Evolutionary conservation across 352 stramenopile genomes (phyloP).

Genomic region (Phytophthora ohioensis): DNA sequence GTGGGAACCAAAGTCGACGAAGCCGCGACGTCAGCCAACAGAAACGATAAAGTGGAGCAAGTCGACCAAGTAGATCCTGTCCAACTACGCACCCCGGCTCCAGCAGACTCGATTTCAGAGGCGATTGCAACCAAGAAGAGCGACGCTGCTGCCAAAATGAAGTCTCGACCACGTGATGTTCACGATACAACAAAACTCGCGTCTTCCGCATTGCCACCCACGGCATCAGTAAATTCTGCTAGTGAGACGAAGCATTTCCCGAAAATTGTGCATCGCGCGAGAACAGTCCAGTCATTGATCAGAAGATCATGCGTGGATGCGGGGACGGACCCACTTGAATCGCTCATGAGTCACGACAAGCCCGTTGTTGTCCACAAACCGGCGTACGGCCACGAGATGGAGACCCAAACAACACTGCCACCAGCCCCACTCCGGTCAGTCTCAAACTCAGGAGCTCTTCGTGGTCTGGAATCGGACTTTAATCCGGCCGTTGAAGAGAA

Average conservation of each 20-base stretch:
- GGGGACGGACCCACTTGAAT: constrained; percentile 67
- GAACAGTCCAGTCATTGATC: constrained; percentile 41
- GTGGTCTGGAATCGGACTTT: background rate
- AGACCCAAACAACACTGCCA: constrained; percentile 60
- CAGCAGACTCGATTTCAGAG: constrained; percentile 18
- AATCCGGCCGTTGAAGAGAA: constrained; percentile 2
- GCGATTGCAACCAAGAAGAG: constrained; percentile 17
- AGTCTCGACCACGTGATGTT: background rate
- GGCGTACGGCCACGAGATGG: constrained; percentile 42
- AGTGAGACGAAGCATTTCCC: constrained; percentile 17
- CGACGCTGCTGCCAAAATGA: constrained; percentile 8
- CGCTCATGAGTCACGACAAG: constrained; percentile 41
- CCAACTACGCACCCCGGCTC: constrained; percentile 17
- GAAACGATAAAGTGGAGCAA: constrained; percentile 1
- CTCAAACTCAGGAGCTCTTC: constrained; percentile 25
- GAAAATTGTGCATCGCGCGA: constrained; percentile 30
- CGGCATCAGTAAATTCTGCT: constrained; percentile 10
- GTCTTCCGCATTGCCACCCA: background rate
- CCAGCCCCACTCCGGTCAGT: constrained; percentile 41
- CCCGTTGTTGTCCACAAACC: constrained; percentile 1
- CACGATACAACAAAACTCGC: constrained; percentile 4
- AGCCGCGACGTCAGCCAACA: background rate
- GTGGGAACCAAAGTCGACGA: constrained; percentile 29
- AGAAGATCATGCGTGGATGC: constrained; percentile 48
- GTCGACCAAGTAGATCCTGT: background rate